phyloP scores from a whole-genome alignment of 345 rosid genomes.

The Trapa incisa region DNA sequence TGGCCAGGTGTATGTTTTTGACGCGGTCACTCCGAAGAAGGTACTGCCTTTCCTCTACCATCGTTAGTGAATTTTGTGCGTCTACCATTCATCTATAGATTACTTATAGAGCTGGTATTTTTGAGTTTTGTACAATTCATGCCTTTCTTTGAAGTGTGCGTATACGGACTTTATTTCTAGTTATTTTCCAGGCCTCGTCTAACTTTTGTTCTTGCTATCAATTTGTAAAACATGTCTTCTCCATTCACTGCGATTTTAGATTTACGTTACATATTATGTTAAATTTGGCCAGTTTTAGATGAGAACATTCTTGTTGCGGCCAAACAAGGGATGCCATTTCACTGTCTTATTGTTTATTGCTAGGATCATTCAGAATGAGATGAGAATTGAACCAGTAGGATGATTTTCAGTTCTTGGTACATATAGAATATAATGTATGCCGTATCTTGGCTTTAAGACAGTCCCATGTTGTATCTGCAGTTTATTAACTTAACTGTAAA shows the following conservation, averaged over 20 bases:
- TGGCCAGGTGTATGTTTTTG: conserved; percentile 14
- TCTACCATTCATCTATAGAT: background rate
- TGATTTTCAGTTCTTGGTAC: too few relatives aligned
- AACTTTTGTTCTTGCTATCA: background rate
- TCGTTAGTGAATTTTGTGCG: background rate
- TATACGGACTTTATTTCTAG: background rate
- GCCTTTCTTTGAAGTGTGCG: background rate
- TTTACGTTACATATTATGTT: background rate
- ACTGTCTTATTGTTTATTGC: background rate
- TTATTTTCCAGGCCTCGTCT: background rate
- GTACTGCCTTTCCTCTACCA: background rate
- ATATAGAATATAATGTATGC: too few relatives aligned
- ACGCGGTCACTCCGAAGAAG: conserved; percentile 11
- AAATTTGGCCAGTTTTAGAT: background rate
- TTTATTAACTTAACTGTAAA: too few relatives aligned
- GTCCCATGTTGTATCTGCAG: too few relatives aligned
- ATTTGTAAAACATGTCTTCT: background rate
- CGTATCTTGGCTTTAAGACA: too few relatives aligned
- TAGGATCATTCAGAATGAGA: background rate
- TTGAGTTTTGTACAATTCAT: background rate
- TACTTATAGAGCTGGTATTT: background rate
- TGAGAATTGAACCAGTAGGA: background rate
- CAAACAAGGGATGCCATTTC: background rate
- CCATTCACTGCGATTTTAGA: background rate
- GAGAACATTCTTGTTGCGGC: background rate